These are phyloP conservation scores for Microbotryum saponariae DNA, from an alignment of 1,284 basidiomycete genomes.

Conservation along the genomic window DNA sequence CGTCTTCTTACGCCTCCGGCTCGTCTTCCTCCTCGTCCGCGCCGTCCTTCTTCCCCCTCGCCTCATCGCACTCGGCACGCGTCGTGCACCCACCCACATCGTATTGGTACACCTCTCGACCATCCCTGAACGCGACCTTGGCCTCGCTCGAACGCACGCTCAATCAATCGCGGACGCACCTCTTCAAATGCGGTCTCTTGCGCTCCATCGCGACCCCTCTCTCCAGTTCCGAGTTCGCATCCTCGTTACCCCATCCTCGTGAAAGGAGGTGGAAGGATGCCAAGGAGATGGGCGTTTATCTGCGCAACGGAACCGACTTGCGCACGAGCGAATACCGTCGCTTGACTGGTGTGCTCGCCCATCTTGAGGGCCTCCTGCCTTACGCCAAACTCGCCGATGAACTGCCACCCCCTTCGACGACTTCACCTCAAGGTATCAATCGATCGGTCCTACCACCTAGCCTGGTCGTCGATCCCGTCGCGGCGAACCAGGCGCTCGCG, in stretches of 20 bases:
- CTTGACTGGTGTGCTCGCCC: slow-evolving; percentile 18
- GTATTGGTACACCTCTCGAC: slow-evolving; percentile 33
- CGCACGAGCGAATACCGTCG: slow-evolving; percentile 27
- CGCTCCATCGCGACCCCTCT: slow-evolving; percentile 20
- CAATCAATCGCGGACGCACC: slow-evolving; percentile 24
- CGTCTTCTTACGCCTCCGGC: too few species aligned
- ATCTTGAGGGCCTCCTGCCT: slow-evolving; percentile 26
- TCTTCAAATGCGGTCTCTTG: slow-evolving; percentile 31
- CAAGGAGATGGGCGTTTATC: slow-evolving; percentile 29
- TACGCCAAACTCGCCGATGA: slow-evolving; percentile 29
- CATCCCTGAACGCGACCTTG: slow-evolving; percentile 28
- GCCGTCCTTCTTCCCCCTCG: slow-evolving; percentile 1
- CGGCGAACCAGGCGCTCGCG: slow-evolving; percentile 11
- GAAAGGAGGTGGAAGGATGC: slow-evolving; percentile 20
- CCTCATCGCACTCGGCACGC: neutral
- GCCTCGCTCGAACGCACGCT: slow-evolving; percentile 24
- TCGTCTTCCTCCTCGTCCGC: too few species aligned
- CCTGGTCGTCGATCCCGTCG: slow-evolving; percentile 26
- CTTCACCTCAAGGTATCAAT: neutral
- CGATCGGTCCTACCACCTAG: neutral
- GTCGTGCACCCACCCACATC: slow-evolving; percentile 15
- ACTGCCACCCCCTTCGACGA: neutral
- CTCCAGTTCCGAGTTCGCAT: slow-evolving; percentile 13
- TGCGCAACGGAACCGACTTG: slow-evolving; percentile 25
- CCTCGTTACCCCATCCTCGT: slow-evolving; percentile 25